Evolutionary conservation across 2,329 filamentous ascomycete genomes (phyloP).

Genomic region (Uncinocarpus reesii): DNA sequence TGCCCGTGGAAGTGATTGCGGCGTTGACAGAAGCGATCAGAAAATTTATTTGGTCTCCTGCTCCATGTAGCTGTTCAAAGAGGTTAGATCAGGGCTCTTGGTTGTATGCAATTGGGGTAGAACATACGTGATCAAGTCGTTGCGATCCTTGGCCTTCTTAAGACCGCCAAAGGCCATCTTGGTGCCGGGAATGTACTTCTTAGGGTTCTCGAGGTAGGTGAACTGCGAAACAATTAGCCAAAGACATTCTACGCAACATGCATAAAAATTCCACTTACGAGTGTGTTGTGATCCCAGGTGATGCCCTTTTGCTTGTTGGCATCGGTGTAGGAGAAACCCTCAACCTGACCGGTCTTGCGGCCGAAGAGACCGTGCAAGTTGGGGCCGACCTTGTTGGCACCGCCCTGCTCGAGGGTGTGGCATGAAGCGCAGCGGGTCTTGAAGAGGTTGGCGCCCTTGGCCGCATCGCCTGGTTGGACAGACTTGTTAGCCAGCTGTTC

Average conservation of each 20-base stretch:
- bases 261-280: slow-evolving; percentile 48
- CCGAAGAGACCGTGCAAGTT: slow-evolving; percentile 96
- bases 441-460: slow-evolving; percentile 18
- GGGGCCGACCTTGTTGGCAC: slow-evolving; percentile 96
- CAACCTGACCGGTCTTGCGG: slow-evolving; percentile 82
- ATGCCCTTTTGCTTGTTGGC: slow-evolving; percentile 98
- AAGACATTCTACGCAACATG: neutral
- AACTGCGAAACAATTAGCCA: slow-evolving; percentile 47
- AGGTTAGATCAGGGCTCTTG: neutral
- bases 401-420: slow-evolving; percentile 85
- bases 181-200: slow-evolving; percentile 99
- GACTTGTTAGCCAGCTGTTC: slow-evolving; percentile 13
- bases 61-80: slow-evolving; percentile 12
- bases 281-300: slow-evolving; percentile 71
- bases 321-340: slow-evolving; percentile 95
- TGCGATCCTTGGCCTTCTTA: slow-evolving; percentile 99
- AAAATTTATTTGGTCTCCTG: slow-evolving; percentile 14
- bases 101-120: neutral
- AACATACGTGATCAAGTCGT: slow-evolving; percentile 92
- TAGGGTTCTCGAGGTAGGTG: slow-evolving; percentile 99
- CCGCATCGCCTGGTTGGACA: slow-evolving; percentile 15
- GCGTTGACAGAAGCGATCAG: neutral
- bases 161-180: slow-evolving; percentile 99
- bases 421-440: slow-evolving; percentile 90
- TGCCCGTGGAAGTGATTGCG: slow-evolving; percentile 4